These are phyloP conservation scores for Pythium aristosporum DNA, from an alignment of 352 stramenopile genomes.

Conservation along the genomic window DNA sequence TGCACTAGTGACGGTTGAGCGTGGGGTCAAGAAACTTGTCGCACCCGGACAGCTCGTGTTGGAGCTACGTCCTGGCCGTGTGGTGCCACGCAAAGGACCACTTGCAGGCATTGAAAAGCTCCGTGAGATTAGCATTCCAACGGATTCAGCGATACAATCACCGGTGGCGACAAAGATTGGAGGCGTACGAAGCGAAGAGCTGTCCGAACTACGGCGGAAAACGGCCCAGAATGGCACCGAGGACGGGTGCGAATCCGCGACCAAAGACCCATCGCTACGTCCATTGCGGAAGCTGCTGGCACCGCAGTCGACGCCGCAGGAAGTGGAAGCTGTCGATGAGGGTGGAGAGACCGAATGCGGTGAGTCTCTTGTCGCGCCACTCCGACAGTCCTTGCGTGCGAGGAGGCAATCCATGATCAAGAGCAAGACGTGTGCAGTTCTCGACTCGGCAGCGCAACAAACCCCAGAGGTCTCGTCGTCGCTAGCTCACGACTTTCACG, in stretches of 20 bases:
- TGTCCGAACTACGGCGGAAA: slow-evolving; percentile 9
- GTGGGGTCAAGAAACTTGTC: slow-evolving; percentile 18
- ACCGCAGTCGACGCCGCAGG: neutral
- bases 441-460: slow-evolving; percentile 11
- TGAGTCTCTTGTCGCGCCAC: neutral
- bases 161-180: neutral
- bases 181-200: neutral
- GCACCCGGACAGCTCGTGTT: slow-evolving; percentile 19
- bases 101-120: neutral
- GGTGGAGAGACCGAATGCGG: slow-evolving; percentile 12
- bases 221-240: slow-evolving; percentile 10
- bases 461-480: neutral
- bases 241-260: neutral
- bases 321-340: neutral
- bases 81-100: neutral
- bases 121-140: neutral
- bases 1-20: slow-evolving; percentile 3
- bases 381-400: neutral
- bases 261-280: neutral
- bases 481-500: slow-evolving; percentile 6
- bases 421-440: slow-evolving; percentile 26
- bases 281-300: neutral
- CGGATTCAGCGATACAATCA: neutral
- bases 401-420: slow-evolving; percentile 24
- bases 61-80: slow-evolving; percentile 13